Percentiles rank a stretch among this genome's conserved stretches.
Evolutionary conservation across 2,329 filamentous ascomycete genomes (phyloP).

Genomic region (Clonostachys chloroleuca): DNA sequence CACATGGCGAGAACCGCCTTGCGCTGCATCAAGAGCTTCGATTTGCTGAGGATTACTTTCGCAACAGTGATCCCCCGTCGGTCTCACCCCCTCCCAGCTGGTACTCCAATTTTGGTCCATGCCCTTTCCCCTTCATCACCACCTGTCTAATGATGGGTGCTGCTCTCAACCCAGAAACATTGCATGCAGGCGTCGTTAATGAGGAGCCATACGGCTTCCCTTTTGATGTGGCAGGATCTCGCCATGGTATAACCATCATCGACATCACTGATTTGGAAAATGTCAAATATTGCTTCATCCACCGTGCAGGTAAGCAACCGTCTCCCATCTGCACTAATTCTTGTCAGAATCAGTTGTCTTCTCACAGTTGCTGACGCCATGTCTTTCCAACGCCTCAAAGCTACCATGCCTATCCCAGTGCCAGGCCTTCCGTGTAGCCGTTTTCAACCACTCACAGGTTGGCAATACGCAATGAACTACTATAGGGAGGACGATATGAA

Average conservation of each 20-base stretch:
- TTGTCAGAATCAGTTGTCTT: too few species aligned
- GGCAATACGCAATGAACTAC: too few species aligned
- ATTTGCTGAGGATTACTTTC: not conserved
- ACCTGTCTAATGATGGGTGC: not conserved
- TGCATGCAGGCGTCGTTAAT: not conserved
- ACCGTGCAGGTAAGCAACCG: not conserved
- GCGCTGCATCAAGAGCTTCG: not conserved
- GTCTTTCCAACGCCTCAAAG: too few species aligned
- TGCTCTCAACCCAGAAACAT: not conserved
- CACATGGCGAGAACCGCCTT: constrained; percentile 2
- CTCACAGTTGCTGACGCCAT: too few species aligned
- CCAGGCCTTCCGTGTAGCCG: too few species aligned
- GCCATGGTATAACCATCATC: not conserved
- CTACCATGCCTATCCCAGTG: too few species aligned
- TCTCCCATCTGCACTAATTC: too few species aligned
- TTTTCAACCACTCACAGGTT: too few species aligned
- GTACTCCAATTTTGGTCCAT: not conserved
- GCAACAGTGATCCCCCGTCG: not conserved
- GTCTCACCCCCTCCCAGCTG: not conserved
- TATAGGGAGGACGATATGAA: too few species aligned
- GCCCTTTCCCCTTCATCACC: not conserved
- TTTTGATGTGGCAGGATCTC: not conserved
- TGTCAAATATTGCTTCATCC: constrained; percentile 3
- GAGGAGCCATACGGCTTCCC: not conserved
- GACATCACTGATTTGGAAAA: constrained; percentile 3